Evolutionary conservation across 441 rosid species (phyloP), one percentile per base, ranked within the genome.

Genomic region (Hypseocharis bilobata): DNA sequence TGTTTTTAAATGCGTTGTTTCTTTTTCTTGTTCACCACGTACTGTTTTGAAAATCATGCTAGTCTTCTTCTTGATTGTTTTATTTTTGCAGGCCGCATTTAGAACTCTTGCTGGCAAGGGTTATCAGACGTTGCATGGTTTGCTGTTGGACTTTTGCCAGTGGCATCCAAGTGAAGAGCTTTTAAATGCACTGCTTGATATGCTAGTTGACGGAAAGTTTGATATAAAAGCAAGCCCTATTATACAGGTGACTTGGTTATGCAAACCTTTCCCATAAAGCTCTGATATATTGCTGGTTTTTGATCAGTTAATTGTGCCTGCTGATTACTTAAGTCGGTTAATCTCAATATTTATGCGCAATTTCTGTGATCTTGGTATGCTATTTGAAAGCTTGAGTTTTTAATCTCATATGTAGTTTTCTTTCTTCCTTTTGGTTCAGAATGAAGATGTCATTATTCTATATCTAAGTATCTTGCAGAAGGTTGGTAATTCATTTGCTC

Each of bases 161-260:
- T 86, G 89, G 87, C 74, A 67, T 80, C 98, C 97, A 49, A 85
- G 88, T 77, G 93, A 87, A 82, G 85, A 80, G 67, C 96, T 94
- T 79, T 72, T 91, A 62, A 82, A 78, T 74, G 87, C 97, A 64
- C 87, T 94, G 40, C 97, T 94, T 75, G 98, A 91, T 77, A 94
- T 94, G 99, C 98, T 94, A 71, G 99, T 89, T 66, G 99, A 94
- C 80, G 98, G 99, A 27, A 87, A 77, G 73, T 94, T 91, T 76
- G 96, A 91, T 78, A 65, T 81, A 57, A 85, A 82, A 57, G 80
- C 84, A 69, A 85, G 76, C 77, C 88, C 83, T 66, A 84, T 81
- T 55, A 81, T 94, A 77, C 83, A 91, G 98, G 99, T 91, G 69
- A 80, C 55, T 52, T 63, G 29, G 45, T 40, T 56, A 62, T 25